Evolutionary conservation across 2,329 filamentous ascomycete genomes (phyloP).

Genomic region (Penicillium sp.): DNA sequence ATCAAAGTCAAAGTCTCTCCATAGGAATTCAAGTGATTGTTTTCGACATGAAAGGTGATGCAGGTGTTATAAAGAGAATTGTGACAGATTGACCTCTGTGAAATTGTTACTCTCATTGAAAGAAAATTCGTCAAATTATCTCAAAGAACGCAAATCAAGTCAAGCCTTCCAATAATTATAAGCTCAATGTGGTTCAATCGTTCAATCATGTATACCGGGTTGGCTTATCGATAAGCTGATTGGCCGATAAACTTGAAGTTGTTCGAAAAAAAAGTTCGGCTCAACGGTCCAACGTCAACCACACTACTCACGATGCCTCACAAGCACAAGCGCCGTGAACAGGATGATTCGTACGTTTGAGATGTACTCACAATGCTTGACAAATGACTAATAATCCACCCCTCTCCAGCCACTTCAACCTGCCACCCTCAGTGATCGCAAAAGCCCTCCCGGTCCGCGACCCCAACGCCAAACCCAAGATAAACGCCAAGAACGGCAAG

Average conservation of each 20-base stretch:
- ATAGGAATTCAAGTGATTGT: too few relatives aligned
- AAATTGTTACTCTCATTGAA: too few relatives aligned
- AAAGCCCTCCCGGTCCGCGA: constrained; percentile 58
- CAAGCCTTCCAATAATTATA: not conserved
- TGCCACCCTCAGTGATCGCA: constrained; percentile 60
- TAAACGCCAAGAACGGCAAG: constrained; percentile 35
- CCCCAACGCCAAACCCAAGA: constrained; percentile 39
- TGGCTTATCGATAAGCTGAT: constrained; percentile 18
- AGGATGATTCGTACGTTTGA: constrained; percentile 50
- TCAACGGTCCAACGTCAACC: constrained; percentile 2
- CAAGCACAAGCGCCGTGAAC: constrained; percentile 70
- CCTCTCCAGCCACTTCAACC: constrained; percentile 47
- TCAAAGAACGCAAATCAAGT: not conserved
- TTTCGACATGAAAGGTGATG: too few relatives aligned
- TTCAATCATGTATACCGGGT: not conserved
- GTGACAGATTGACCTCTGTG: too few relatives aligned
- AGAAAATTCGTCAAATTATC: too few relatives aligned
- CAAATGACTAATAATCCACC: constrained; percentile 11
- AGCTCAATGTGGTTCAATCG: too few relatives aligned
- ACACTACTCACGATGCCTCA: constrained; percentile 65
- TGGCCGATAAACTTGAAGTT: constrained; percentile 8
- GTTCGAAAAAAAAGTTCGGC: constrained; percentile 22
- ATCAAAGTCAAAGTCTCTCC: too few relatives aligned
- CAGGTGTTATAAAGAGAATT: too few relatives aligned
- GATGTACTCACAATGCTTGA: not conserved